phyloP scores from a whole-genome alignment of 306 rosid genomes.

The Rosa multiflora region DNA sequence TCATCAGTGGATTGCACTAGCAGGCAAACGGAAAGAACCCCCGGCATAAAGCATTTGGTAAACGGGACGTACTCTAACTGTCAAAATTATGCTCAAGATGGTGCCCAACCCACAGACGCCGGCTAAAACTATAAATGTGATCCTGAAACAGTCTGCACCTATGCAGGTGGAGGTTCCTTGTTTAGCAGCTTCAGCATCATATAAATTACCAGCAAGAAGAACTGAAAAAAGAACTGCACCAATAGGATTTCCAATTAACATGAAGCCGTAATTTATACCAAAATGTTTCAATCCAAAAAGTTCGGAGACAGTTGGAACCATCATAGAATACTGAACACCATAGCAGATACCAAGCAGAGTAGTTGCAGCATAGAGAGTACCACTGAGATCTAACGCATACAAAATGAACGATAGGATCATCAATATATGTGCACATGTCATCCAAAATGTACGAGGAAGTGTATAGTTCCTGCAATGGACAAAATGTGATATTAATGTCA shows the following conservation, averaged over 20 bases:
- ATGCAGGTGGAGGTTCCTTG: slow-evolving; percentile 68
- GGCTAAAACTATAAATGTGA: slow-evolving; percentile 70
- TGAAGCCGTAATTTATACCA: slow-evolving; percentile 56
- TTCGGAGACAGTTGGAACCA: slow-evolving; percentile 59
- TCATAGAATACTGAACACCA: slow-evolving; percentile 55
- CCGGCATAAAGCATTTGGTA: slow-evolving; percentile 70
- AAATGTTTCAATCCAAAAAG: slow-evolving; percentile 70
- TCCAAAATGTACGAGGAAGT: slow-evolving; percentile 77
- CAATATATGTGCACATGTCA: slow-evolving; percentile 55
- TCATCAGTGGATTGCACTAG: slow-evolving; percentile 28
- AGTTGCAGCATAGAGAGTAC: slow-evolving; percentile 70
- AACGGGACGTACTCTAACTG: slow-evolving; percentile 65
- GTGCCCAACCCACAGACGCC: slow-evolving; percentile 63
- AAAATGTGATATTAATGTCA: slow-evolving; percentile 18
- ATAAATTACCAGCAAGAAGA: slow-evolving; percentile 58
- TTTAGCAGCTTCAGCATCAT: slow-evolving; percentile 76
- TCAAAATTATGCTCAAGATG: slow-evolving; percentile 61
- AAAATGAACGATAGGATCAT: slow-evolving; percentile 55
- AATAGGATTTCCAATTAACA: slow-evolving; percentile 67
- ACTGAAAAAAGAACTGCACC: slow-evolving; percentile 74
- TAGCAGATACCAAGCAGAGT: slow-evolving; percentile 66
- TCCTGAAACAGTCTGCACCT: slow-evolving; percentile 71
- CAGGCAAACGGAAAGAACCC: slow-evolving; percentile 57
- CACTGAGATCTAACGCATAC: slow-evolving; percentile 51
- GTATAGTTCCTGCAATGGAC: slow-evolving; percentile 45